Conservation (phyloP, 176 grass and related monocot species). For the Alloteropsis semialata region DNA sequence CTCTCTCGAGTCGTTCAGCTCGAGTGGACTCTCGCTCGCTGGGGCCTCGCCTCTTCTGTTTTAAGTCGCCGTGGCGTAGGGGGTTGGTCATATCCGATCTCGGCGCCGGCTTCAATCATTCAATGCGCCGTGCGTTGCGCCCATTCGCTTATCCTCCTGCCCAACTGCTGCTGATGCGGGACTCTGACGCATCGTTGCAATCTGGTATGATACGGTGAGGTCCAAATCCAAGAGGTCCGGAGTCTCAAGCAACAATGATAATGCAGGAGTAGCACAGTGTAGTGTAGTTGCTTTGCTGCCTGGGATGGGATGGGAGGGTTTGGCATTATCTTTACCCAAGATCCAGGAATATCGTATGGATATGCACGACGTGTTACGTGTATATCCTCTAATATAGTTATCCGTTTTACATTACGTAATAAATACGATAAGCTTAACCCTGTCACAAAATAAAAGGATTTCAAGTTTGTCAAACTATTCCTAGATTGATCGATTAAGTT, state of each 20-base stretch:
- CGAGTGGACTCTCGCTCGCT: background rate
- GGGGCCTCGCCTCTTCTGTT: background rate
- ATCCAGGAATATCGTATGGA: too few species aligned
- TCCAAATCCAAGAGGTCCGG: background rate
- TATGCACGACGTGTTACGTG: too few species aligned
- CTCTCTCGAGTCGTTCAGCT: background rate
- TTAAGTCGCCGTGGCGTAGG: background rate
- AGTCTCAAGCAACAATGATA: background rate
- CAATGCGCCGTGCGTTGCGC: constrained; percentile 7
- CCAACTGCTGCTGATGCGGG: background rate
- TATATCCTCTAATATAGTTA: too few species aligned
- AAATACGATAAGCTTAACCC: too few species aligned
- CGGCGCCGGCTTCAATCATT: background rate
- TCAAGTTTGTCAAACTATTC: too few species aligned
- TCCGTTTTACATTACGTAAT: too few species aligned
- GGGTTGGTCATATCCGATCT: constrained; percentile 12
- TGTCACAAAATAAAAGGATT: too few species aligned
- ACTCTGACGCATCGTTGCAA: background rate
- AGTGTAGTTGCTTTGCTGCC: too few species aligned
- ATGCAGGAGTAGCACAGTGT: too few species aligned
- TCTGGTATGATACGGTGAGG: background rate
- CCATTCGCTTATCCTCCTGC: background rate
- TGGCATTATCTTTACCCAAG: too few species aligned
- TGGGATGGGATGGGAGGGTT: too few species aligned
- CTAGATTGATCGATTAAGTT: too few species aligned